Evolutionary conservation across 2,329 filamentous ascomycete genomes (phyloP).

Genomic region (Fusarium nodosum): DNA sequence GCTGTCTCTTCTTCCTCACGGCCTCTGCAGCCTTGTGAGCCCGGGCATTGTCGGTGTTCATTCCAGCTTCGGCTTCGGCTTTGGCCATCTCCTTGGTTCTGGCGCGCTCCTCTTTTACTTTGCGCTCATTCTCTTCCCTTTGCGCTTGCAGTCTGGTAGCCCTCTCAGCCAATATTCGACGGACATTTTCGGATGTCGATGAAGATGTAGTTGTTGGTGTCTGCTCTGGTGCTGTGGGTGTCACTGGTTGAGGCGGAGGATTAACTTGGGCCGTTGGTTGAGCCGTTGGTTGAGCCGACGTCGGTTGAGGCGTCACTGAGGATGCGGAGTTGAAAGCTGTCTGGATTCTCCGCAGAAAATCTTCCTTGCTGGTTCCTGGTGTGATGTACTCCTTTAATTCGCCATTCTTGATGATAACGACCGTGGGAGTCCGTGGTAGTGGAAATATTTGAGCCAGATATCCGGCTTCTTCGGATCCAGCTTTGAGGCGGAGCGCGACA

Average conservation of each 20-base stretch:
- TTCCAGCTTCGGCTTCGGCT: constrained; percentile 56
- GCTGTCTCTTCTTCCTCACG: constrained; percentile 73
- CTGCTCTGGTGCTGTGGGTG: constrained; percentile 34
- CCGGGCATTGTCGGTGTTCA: constrained; percentile 49
- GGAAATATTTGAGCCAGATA: constrained; percentile 88
- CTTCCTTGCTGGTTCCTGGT: constrained; percentile 72
- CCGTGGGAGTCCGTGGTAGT: constrained; percentile 79
- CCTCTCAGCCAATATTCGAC: constrained; percentile 64
- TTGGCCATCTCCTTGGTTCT: constrained; percentile 63
- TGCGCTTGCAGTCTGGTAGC: constrained; percentile 60
- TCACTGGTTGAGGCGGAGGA: constrained; percentile 41
- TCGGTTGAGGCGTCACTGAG: constrained; percentile 33
- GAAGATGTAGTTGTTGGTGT: constrained; percentile 39
- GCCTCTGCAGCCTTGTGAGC: constrained; percentile 65
- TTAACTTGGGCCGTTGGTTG: constrained; percentile 17
- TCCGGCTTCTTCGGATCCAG: constrained; percentile 82
- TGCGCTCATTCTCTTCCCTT: constrained; percentile 61
- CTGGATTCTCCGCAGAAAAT: constrained; percentile 68
- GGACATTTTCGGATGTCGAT: constrained; percentile 53
- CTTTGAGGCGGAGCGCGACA: constrained; percentile 76
- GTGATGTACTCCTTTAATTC: constrained; percentile 82
- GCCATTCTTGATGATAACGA: constrained; percentile 85
- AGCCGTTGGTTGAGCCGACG: constrained; percentile 9
- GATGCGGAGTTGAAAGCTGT: constrained; percentile 52
- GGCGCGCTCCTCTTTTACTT: constrained; percentile 64